These are phyloP conservation scores for Fusarium falciforme DNA, from an alignment of 2,329 filamentous ascomycete genomes.

Conservation along the genomic window DNA sequence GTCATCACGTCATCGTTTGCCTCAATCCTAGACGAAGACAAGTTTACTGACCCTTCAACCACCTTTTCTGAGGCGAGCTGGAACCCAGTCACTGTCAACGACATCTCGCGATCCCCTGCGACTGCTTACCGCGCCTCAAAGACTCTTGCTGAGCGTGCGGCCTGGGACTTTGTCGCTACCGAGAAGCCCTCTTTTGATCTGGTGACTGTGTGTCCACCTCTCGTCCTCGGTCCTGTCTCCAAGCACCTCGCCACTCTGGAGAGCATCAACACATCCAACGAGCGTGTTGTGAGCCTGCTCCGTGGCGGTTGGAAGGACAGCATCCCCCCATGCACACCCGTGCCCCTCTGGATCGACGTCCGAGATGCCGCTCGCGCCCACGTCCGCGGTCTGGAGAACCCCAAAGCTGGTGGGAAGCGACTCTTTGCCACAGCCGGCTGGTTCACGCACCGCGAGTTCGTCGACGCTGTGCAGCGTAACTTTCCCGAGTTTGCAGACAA, in stretches of 20 bases:
- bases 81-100: conserved; percentile 64
- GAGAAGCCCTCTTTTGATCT: conserved; percentile 61
- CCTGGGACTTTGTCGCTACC: conserved; percentile 62
- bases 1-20: conserved; percentile 71
- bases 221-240: conserved; percentile 65
- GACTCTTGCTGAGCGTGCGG: conserved; percentile 64
- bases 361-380: conserved; percentile 66
- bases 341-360: conserved; percentile 66
- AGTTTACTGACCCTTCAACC: conserved; percentile 51
- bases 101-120: conserved; percentile 52
- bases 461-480: conserved; percentile 55
- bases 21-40: conserved; percentile 57
- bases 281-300: conserved; percentile 62
- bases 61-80: conserved; percentile 62
- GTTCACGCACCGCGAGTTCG: conserved; percentile 60
- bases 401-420: conserved; percentile 61
- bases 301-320: conserved; percentile 60
- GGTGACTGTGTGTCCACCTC: conserved; percentile 65
- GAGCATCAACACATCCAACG: conserved; percentile 65
- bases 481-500: conserved; percentile 63
- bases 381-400: conserved; percentile 61
- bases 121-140: conserved; percentile 67
- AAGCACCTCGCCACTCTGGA: conserved; percentile 59
- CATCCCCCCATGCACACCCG: conserved; percentile 55
- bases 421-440: conserved; percentile 62